Evolutionary conservation across 768 basidiomycete genomes (phyloP).

Genomic region (Pisolithus microcarpus): DNA sequence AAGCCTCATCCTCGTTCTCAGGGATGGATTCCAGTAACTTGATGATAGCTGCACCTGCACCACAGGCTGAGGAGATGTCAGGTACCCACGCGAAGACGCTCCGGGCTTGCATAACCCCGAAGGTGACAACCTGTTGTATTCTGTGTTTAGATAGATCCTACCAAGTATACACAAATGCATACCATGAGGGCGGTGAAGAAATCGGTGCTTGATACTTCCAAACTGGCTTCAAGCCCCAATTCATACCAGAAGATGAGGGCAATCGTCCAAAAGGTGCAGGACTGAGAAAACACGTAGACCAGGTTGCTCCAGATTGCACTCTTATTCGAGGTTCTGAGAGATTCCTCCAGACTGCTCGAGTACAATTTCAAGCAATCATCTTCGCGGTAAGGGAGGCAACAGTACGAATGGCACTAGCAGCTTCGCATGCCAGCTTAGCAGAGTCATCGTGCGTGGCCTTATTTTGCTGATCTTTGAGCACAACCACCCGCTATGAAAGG

Average conservation of each 20-base stretch:
- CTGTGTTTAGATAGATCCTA: constrained; percentile 27
- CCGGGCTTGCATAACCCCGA: constrained; percentile 82
- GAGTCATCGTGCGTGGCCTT: constrained; percentile 72
- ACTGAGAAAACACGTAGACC: constrained; percentile 70
- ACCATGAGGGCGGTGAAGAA: constrained; percentile 88
- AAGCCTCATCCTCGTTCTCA: constrained; percentile 75
- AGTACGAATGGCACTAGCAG: constrained; percentile 82
- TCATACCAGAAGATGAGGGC: constrained; percentile 81
- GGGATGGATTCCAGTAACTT: constrained; percentile 65
- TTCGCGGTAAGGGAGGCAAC: constrained; percentile 88
- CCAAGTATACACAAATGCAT: constrained; percentile 13
- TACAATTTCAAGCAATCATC: constrained; percentile 65
- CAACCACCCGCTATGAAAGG: constrained; percentile 59
- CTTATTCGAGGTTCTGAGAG: constrained; percentile 57
- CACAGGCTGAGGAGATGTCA: constrained; percentile 78
- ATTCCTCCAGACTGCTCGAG: constrained; percentile 62
- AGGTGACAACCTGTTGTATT: constrained; percentile 41
- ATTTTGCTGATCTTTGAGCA: constrained; percentile 79
- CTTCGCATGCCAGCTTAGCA: constrained; percentile 88
- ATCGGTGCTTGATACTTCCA: constrained; percentile 45
- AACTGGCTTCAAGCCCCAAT: constrained; percentile 48
- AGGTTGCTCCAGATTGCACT: constrained; percentile 56
- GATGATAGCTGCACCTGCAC: constrained; percentile 70
- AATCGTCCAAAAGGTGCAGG: constrained; percentile 72
- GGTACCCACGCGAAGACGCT: constrained; percentile 81